Evolutionary conservation across 192 early-diverging fungal genomes (phyloP).

Genomic region (Diversispora epigaea): DNA sequence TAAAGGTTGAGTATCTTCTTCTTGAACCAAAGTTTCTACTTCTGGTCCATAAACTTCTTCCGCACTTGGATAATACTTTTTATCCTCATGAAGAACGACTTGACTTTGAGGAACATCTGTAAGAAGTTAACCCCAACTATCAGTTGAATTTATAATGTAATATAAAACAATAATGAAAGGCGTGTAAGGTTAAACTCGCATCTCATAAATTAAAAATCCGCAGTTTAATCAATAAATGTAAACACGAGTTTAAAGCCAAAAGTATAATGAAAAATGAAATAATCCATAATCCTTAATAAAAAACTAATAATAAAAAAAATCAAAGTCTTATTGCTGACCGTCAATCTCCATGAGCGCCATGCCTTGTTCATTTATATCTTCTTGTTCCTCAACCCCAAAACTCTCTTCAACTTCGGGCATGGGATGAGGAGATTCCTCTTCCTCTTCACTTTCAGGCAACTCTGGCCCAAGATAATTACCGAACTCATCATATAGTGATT

Average conservation of each 20-base stretch:
- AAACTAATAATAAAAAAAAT: not conserved
- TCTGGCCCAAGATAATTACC: constrained; percentile 99
- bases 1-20: constrained; percentile 96
- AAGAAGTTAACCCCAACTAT: constrained; percentile 22
- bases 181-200: constrained; percentile 19
- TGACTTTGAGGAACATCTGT: constrained; percentile 65
- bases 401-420: constrained; percentile 34
- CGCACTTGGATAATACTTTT: constrained; percentile 97
- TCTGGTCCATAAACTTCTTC: constrained; percentile 93
- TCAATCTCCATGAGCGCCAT: constrained; percentile 65
- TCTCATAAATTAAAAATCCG: not conserved
- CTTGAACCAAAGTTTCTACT: constrained; percentile 94
- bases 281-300: too few species aligned
- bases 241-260: not conserved
- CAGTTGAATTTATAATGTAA: constrained; percentile 16
- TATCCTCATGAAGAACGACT: constrained; percentile 96
- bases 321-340: constrained; percentile 44
- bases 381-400: constrained; percentile 48
- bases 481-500: constrained; percentile 84
- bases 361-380: constrained; percentile 43
- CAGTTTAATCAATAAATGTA: too few species aligned
- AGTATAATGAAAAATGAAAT: too few species aligned
- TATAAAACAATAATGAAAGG: not conserved
- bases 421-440: constrained; percentile 39
- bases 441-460: constrained; percentile 70